Conservation (phyloP, 2,329 filamentous ascomycete genomes). For the Verticillium klebahnii region DNA sequence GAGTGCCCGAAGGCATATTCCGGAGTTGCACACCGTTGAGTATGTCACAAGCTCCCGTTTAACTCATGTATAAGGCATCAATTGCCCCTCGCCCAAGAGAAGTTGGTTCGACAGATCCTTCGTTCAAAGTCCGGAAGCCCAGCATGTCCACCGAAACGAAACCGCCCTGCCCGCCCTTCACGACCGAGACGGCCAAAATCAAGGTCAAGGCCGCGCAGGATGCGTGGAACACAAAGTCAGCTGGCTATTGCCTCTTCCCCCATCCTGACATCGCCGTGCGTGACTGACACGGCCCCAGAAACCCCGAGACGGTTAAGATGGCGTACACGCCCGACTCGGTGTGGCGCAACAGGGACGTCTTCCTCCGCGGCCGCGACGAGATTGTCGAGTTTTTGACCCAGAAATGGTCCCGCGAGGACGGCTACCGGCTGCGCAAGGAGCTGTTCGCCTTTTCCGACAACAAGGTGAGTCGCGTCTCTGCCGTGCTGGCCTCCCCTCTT, state of each 20-base stretch:
- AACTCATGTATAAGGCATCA: neutral
- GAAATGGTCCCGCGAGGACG: constrained; percentile 71
- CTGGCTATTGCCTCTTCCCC: constrained; percentile 33
- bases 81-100: no score
- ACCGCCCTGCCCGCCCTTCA: constrained; percentile 67
- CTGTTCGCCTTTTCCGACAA: constrained; percentile 72
- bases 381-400: constrained; percentile 64
- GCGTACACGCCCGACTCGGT: constrained; percentile 73
- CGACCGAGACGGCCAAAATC: constrained; percentile 57
- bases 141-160: constrained; percentile 3
- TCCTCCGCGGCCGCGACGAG: constrained; percentile 62
- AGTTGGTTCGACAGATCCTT: neutral
- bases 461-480: constrained; percentile 33
- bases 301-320: constrained; percentile 60
- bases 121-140: neutral
- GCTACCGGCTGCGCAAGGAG: constrained; percentile 75
- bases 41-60: neutral
- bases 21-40: neutral
- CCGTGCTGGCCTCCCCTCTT: neutral
- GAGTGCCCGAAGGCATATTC: neutral
- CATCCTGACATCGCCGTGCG: neutral
- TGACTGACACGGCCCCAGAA: constrained; percentile 32
- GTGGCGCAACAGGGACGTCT: constrained; percentile 74
- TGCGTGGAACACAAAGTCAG: constrained; percentile 74
- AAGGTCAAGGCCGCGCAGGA: constrained; percentile 79